phyloP scores from a whole-genome alignment of 306 rosid genomes.

The Cucumis cinereus region DNA sequence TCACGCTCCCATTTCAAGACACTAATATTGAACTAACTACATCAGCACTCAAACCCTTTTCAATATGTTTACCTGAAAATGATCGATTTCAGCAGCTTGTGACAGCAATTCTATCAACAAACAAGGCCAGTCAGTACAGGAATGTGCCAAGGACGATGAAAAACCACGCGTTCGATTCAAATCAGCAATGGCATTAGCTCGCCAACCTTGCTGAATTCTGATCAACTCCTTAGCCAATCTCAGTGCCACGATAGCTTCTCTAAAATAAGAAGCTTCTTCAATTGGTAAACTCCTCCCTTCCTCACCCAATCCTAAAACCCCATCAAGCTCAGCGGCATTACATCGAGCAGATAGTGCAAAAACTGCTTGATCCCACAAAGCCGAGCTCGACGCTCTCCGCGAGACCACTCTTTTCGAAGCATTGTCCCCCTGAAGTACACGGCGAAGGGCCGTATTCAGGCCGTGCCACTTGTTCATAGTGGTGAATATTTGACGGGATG shows the following conservation, averaged over 20 bases:
- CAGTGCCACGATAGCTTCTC: slow-evolving; percentile 60
- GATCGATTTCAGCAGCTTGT: slow-evolving; percentile 74
- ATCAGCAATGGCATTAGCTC: slow-evolving; percentile 57
- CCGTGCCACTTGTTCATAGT: slow-evolving; percentile 64
- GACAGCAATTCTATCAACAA: slow-evolving; percentile 77
- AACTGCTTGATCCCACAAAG: slow-evolving; percentile 74
- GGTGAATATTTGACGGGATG: slow-evolving; percentile 56
- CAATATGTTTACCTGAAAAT: slow-evolving; percentile 58
- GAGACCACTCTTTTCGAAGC: slow-evolving; percentile 19
- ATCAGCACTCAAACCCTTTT: neutral
- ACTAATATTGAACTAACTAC: neutral
- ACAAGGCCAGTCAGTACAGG: slow-evolving; percentile 84
- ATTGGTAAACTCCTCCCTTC: slow-evolving; percentile 29
- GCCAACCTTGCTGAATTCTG: slow-evolving; percentile 49
- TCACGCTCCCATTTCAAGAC: neutral
- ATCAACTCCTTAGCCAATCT: slow-evolving; percentile 71
- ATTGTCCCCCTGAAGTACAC: slow-evolving; percentile 17
- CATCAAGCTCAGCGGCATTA: slow-evolving; percentile 40
- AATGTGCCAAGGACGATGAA: slow-evolving; percentile 65
- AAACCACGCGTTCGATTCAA: slow-evolving; percentile 43
- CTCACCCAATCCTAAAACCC: slow-evolving; percentile 33
- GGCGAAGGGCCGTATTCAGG: slow-evolving; percentile 34
- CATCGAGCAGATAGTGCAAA: slow-evolving; percentile 33
- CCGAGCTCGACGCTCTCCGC: slow-evolving; percentile 24
- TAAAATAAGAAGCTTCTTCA: slow-evolving; percentile 64